phyloP scores from a whole-genome alignment of 352 stramenopile genomes.

The Pythium insidiosum region DNA sequence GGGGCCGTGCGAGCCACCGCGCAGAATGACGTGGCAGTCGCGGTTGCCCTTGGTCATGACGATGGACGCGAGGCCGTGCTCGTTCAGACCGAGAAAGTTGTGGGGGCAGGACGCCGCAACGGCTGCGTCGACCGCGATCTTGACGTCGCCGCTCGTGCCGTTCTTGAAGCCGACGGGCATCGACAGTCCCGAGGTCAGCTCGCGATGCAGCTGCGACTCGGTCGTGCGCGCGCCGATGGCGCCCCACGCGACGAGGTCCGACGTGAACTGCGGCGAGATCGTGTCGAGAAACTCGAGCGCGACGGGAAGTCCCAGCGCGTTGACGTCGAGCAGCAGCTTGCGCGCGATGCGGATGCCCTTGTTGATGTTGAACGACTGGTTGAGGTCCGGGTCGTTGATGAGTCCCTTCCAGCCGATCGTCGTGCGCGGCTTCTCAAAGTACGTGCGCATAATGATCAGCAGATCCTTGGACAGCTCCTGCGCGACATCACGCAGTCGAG shows the following conservation, averaged over 20 bases:
- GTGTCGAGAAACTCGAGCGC: slow-evolving; percentile 78
- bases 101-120: slow-evolving; percentile 63
- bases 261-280: slow-evolving; percentile 75
- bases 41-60: slow-evolving; percentile 81
- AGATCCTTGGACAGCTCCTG: slow-evolving; percentile 54
- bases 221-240: slow-evolving; percentile 81
- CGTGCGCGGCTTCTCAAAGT: slow-evolving; percentile 84
- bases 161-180: slow-evolving; percentile 87
- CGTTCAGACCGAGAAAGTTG: slow-evolving; percentile 78
- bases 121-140: slow-evolving; percentile 73
- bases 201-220: slow-evolving; percentile 75
- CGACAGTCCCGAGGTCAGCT: slow-evolving; percentile 71
- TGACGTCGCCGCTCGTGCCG: slow-evolving; percentile 66
- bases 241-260: slow-evolving; percentile 74
- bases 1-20: slow-evolving; percentile 61
- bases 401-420: slow-evolving; percentile 82
- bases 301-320: slow-evolving; percentile 66
- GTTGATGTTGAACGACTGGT: slow-evolving; percentile 86
- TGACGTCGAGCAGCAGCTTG: slow-evolving; percentile 80
- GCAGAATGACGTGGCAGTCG: slow-evolving; percentile 81
- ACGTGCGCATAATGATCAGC: slow-evolving; percentile 81
- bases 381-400: slow-evolving; percentile 81
- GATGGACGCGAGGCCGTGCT: slow-evolving; percentile 76
- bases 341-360: slow-evolving; percentile 78
- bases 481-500: slow-evolving; percentile 43